Percentiles rank a stretch among this genome's conserved stretches.
Evolutionary conservation across 2,329 filamentous ascomycete species (phyloP).

Genomic region (Pyrenochaeta sp.): DNA sequence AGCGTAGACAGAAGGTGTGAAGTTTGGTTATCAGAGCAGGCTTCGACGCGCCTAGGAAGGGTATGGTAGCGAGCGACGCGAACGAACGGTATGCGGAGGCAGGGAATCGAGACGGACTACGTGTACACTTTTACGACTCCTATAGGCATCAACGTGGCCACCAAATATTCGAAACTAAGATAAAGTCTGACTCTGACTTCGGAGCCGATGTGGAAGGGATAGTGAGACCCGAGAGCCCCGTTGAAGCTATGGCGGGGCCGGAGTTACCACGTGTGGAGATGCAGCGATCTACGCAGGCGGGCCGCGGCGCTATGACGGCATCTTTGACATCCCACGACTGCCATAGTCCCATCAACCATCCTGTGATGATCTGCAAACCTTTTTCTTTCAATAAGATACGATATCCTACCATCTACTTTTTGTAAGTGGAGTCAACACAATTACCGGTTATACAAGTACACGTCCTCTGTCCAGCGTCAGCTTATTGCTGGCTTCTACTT

Average conservation of each 20-base stretch:
- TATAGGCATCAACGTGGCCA: not conserved
- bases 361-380: not conserved
- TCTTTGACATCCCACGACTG: slow-evolving; percentile 17
- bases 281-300: slow-evolving; percentile 17
- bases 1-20: not conserved
- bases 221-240: slow-evolving; percentile 2
- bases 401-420: not conserved
- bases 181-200: not conserved
- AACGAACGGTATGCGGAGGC: slow-evolving; percentile 6
- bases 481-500: not conserved
- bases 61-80: slow-evolving; percentile 20
- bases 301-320: slow-evolving; percentile 28
- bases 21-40: slow-evolving; percentile 3
- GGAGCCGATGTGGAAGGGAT: not conserved
- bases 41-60: slow-evolving; percentile 17
- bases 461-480: not conserved
- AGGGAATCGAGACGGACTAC: not conserved
- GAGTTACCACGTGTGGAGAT: slow-evolving; percentile 27
- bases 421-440: not conserved
- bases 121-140: not conserved
- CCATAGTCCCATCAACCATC: not conserved
- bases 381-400: not conserved
- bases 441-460: not conserved
- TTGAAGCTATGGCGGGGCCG: slow-evolving; percentile 10
- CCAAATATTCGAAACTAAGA: not conserved